Evolutionary conservation across 306 rosid genomes (phyloP).

Genomic region (Lupinus albus): DNA sequence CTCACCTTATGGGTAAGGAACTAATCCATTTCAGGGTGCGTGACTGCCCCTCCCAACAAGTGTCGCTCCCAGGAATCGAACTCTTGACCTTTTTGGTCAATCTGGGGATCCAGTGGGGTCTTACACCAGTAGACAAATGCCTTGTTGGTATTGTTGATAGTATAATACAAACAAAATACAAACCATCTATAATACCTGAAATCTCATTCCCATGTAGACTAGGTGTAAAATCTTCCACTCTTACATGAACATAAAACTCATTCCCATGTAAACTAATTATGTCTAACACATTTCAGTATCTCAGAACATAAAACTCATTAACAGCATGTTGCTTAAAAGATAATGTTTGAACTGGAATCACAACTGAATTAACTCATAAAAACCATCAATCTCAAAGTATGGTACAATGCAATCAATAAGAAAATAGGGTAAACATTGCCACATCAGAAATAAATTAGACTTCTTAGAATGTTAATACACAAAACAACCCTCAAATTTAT

Average conservation of each 20-base stretch:
- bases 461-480: slow-evolving; percentile 14
- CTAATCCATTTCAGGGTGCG: no score
- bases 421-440: slow-evolving; percentile 16
- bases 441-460: slow-evolving; percentile 27
- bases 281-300: slow-evolving; percentile 14
- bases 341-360: neutral
- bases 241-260: slow-evolving; percentile 22
- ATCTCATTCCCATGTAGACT: slow-evolving; percentile 28
- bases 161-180: neutral
- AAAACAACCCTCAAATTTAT: slow-evolving; percentile 6
- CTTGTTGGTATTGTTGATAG: neutral
- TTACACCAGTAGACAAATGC: no score
- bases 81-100: no score
- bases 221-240: neutral
- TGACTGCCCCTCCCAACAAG: no score
- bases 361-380: neutral
- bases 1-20: no score
- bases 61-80: no score
- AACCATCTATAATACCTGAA: slow-evolving; percentile 19
- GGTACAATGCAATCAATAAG: slow-evolving; percentile 21
- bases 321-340: slow-evolving; percentile 14
- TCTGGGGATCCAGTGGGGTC: no score
- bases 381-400: slow-evolving; percentile 24
- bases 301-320: slow-evolving; percentile 28
- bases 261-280: slow-evolving; percentile 20